Conservation (phyloP, 1,284 basidiomycete species). For the Caloboletus firmus region DNA sequence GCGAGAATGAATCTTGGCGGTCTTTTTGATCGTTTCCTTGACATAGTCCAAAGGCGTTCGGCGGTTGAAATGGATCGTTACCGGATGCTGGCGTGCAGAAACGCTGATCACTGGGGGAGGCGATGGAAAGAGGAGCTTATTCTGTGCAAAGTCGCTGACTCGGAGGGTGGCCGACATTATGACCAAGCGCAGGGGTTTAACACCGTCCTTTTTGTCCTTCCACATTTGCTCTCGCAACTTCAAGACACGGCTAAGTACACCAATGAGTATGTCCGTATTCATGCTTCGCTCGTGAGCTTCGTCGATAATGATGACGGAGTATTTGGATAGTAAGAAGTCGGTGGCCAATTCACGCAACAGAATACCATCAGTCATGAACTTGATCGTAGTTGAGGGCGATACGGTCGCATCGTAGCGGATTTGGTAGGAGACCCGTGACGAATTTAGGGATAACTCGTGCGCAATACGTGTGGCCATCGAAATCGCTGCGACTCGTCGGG, state of each 20-base stretch:
- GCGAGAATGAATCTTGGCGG: slow-evolving; percentile 90
- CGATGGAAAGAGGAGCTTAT: slow-evolving; percentile 76
- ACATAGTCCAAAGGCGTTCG: slow-evolving; percentile 88
- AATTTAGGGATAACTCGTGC: slow-evolving; percentile 80
- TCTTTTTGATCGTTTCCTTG: slow-evolving; percentile 87
- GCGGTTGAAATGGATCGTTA: slow-evolving; percentile 92
- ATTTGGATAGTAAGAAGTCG: slow-evolving; percentile 88
- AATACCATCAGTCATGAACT: slow-evolving; percentile 99
- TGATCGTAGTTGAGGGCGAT: slow-evolving; percentile 86
- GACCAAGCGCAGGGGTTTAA: slow-evolving; percentile 83
- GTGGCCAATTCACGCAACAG: slow-evolving; percentile 88
- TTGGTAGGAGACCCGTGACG: slow-evolving; percentile 89
- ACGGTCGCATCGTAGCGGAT: slow-evolving; percentile 97
- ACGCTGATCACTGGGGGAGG: slow-evolving; percentile 92
- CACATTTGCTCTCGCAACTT: slow-evolving; percentile 87
- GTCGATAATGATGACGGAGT: slow-evolving; percentile 94
- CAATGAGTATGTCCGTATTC: slow-evolving; percentile 98
- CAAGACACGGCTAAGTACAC: slow-evolving; percentile 90
- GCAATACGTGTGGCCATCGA: slow-evolving; percentile 93
- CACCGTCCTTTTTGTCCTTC: slow-evolving; percentile 59
- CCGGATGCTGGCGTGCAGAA: slow-evolving; percentile 90
- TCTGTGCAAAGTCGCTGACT: slow-evolving; percentile 90
- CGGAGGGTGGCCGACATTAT: slow-evolving; percentile 99
- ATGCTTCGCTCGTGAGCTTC: slow-evolving; percentile 98
- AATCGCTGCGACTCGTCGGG: slow-evolving; percentile 94